phyloP scores from a whole-genome alignment of 2,329 filamentous ascomycete genomes.

The Sarocladium kiliense region DNA sequence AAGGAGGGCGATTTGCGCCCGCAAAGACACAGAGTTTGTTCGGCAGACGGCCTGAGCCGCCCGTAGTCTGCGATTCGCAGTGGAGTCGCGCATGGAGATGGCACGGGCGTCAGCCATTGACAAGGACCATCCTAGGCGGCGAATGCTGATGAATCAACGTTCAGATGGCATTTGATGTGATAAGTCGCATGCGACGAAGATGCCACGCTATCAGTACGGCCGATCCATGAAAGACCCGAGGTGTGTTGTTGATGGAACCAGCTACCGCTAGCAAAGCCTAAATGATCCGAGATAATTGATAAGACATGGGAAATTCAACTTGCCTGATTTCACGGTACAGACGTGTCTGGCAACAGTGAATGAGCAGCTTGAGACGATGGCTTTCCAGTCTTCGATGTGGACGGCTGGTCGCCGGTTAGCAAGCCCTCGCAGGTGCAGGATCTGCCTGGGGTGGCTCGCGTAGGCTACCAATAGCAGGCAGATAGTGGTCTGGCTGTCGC shows the following conservation, averaged over 20 bases:
- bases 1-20: background rate
- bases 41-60: constrained; percentile 9
- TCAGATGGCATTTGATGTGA: background rate
- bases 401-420: background rate
- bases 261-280: too few relatives aligned
- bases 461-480: background rate
- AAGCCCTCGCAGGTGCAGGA: background rate
- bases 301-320: too few relatives aligned
- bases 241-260: too few relatives aligned
- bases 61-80: constrained; percentile 4
- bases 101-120: background rate
- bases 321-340: too few relatives aligned
- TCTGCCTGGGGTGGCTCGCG: background rate
- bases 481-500: too few relatives aligned
- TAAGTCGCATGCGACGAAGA: background rate
- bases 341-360: too few relatives aligned
- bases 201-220: background rate
- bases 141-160: background rate
- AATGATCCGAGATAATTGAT: too few relatives aligned
- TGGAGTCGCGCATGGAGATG: background rate
- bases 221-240: too few relatives aligned
- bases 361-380: too few relatives aligned
- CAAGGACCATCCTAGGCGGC: background rate
- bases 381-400: too few relatives aligned
- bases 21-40: constrained; percentile 2